phyloP scores from a whole-genome alignment of 495 filamentous ascomycete genomes.

The Choiromyces venosus region DNA sequence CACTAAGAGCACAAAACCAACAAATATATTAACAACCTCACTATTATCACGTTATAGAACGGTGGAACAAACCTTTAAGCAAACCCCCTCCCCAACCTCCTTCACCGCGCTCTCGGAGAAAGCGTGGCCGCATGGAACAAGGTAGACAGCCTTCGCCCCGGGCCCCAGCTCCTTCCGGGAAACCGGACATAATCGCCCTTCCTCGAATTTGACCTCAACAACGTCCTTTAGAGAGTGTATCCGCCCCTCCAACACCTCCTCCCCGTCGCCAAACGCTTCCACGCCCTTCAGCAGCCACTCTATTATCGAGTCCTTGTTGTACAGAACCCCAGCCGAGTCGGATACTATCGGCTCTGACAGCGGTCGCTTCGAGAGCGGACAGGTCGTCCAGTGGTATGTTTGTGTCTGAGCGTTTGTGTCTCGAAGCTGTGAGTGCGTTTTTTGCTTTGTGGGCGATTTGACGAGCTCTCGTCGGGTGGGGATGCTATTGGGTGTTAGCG shows the following conservation, averaged over 20 bases:
- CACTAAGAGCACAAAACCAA: constrained; percentile 57
- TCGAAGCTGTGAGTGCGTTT: constrained; percentile 83
- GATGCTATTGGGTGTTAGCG: constrained; percentile 53
- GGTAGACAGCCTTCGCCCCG: constrained; percentile 71
- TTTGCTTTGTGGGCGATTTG: constrained; percentile 72
- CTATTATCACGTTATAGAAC: not conserved
- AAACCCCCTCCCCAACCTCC: constrained; percentile 56
- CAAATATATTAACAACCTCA: not conserved
- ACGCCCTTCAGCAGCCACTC: constrained; percentile 67
- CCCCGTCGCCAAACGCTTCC: constrained; percentile 55
- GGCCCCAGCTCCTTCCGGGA: constrained; percentile 82
- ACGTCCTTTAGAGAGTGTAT: constrained; percentile 82
- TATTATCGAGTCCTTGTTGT: constrained; percentile 89
- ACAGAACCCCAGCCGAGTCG: constrained; percentile 77
- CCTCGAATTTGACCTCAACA: constrained; percentile 73
- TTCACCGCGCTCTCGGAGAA: constrained; percentile 80
- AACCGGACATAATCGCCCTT: constrained; percentile 73
- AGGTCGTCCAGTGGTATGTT: constrained; percentile 76
- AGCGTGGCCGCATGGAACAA: constrained; percentile 93
- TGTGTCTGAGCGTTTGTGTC: constrained; percentile 76
- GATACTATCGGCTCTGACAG: constrained; percentile 72
- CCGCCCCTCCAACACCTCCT: constrained; percentile 60
- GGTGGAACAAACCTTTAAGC: constrained; percentile 51
- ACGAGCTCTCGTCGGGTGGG: constrained; percentile 93
- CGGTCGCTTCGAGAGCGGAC: constrained; percentile 73